Evolutionary conservation across 2,329 filamentous ascomycete species (phyloP).

Genomic region (Phyllosticta paracitricarpa): DNA sequence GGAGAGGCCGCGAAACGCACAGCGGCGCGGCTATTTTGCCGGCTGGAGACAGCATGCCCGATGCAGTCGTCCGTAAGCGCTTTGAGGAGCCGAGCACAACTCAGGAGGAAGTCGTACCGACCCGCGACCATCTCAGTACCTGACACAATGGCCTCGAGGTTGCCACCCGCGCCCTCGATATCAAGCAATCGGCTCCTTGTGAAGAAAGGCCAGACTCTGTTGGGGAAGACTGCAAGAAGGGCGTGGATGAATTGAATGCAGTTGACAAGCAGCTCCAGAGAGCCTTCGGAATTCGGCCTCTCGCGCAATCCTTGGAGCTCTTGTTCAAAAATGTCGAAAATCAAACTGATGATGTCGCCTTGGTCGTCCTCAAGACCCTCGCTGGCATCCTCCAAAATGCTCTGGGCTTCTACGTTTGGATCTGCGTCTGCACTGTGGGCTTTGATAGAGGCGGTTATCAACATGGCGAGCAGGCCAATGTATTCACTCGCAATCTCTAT

Average conservation of each 20-base stretch:
- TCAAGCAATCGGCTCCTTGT: slow-evolving; percentile 71
- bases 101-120: slow-evolving; percentile 66
- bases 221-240: slow-evolving; percentile 62
- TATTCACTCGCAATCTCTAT: slow-evolving; percentile 60
- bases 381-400: slow-evolving; percentile 41
- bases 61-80: slow-evolving; percentile 67
- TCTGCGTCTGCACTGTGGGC: slow-evolving; percentile 10
- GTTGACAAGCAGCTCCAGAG: slow-evolving; percentile 57
- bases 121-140: slow-evolving; percentile 69
- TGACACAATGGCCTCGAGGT: slow-evolving; percentile 69
- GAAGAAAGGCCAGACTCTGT: slow-evolving; percentile 83
- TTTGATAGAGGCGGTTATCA: slow-evolving; percentile 42
- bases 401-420: slow-evolving; percentile 27
- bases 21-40: slow-evolving; percentile 43
- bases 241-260: slow-evolving; percentile 74
- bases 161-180: slow-evolving; percentile 63
- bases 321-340: slow-evolving; percentile 78
- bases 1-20: slow-evolving; percentile 37
- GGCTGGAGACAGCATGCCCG: slow-evolving; percentile 57
- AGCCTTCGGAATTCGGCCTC: slow-evolving; percentile 51
- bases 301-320: slow-evolving; percentile 41
- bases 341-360: slow-evolving; percentile 64
- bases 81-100: slow-evolving; percentile 64
- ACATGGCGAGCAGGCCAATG: slow-evolving; percentile 60
- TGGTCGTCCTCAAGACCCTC: slow-evolving; percentile 43